Percentiles rank a stretch among this genome's conserved stretches.
Conservation (phyloP, 768 basidiomycete species). For the Cantharellus anzutake region DNA sequence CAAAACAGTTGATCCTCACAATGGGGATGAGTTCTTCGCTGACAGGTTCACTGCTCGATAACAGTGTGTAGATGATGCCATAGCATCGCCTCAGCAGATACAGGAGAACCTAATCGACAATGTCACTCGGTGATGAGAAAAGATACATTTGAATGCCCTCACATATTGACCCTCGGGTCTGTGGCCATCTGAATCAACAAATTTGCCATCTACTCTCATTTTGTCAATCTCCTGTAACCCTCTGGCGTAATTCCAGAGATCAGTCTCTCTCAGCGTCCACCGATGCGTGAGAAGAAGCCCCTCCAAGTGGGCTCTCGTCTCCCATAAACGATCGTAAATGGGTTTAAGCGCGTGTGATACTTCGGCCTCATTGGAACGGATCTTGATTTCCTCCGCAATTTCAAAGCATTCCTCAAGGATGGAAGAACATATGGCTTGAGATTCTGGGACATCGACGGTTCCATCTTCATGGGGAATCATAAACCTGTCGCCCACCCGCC, state of each 20-base stretch:
- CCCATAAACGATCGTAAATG: slow-evolving; percentile 78
- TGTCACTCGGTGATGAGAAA: slow-evolving; percentile 1
- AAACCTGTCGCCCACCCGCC: too few species aligned
- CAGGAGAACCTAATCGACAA: slow-evolving; percentile 49
- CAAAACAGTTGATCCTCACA: slow-evolving; percentile 22
- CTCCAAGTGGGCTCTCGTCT: slow-evolving; percentile 77
- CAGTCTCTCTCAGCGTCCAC: slow-evolving; percentile 91
- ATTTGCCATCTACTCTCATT: slow-evolving; percentile 94
- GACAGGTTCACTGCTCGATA: slow-evolving; percentile 91
- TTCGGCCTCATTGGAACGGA: slow-evolving; percentile 53
- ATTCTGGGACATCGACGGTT: slow-evolving; percentile 64
- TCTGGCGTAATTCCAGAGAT: slow-evolving; percentile 82
- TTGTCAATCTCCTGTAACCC: slow-evolving; percentile 92
- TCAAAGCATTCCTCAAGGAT: slow-evolving; percentile 95
- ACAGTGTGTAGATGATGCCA: slow-evolving; percentile 80
- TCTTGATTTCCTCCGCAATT: slow-evolving; percentile 85
- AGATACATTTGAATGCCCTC: slow-evolving; percentile 14
- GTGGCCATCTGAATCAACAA: slow-evolving; percentile 85
- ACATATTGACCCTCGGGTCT: slow-evolving; percentile 91
- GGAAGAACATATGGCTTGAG: slow-evolving; percentile 81
- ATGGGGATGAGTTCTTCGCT: slow-evolving; percentile 97
- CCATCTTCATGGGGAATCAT: slow-evolving; percentile 18
- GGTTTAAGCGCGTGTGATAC: slow-evolving; percentile 74
- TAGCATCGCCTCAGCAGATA: slow-evolving; percentile 91
- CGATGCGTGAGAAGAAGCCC: slow-evolving; percentile 84